Base-by-base conservation (phyloP, 2,329 filamentous ascomycete species). In the Monosporascus sp. region DNA sequence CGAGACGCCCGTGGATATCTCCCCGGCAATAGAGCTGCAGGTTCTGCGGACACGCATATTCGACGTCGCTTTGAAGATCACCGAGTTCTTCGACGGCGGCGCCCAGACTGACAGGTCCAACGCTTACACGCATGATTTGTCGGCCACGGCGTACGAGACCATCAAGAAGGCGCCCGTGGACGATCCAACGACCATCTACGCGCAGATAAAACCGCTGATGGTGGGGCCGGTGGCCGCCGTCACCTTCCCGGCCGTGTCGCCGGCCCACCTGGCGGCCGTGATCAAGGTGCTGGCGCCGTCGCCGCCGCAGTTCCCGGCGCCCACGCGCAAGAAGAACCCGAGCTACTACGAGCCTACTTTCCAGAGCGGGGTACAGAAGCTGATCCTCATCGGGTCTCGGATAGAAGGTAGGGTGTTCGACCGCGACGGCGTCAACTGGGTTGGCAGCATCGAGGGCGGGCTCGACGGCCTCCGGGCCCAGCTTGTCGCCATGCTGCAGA, bases 11-110 rank as follows among this genome's bases (percentile, higher is more conserved):
- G 57, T 73, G 22, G 70, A 80, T 34, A 67, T 90, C 36, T 78
- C 81, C n/a, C 72, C 81, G 2, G 73, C 76, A 39, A 79, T 94
- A 60, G 86, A 89, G 71, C 69, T 97, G 25, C 87, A 95, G 69
- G 89, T 96, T 25, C 76, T 99, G 52, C 87, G 94, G 66, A 94
- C 90, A 15, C 88, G 89, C 65, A 95, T 99, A 66, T 90, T 99
- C 68, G 85, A 86, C 60, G 84, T 89, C 18, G 92, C 93, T 1
- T 75, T 97, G 56, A 86, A 88, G 60, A 82, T 97, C 49, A 85
- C 92, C 56, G 93, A 97, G 67, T 95, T 91, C 72, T 95, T 83
- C 67, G 81, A 81, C 67, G 80, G 77, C 57, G 71, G 72, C 39
- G 68, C 60, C 4, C 70, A 74, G 18, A 60, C 68, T 5, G 63